Base-by-base conservation (phyloP, 208 protist genomes). In the Acanthamoeba royreba region DNA sequence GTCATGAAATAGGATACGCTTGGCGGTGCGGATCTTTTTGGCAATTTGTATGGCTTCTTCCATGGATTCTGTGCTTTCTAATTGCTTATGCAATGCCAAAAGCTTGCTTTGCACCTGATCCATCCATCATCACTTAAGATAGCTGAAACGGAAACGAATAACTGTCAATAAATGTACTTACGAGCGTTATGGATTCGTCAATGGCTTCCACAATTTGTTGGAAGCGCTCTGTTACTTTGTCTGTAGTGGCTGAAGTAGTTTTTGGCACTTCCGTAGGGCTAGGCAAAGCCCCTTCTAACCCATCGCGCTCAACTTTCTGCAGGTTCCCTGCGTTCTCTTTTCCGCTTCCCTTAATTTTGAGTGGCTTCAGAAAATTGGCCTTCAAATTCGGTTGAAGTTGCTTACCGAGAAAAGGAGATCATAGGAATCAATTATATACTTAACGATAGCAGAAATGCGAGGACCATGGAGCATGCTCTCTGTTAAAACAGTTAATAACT, bases 1-100 rank as follows among this genome's bases (percentile, higher is more conserved):
- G 25, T 85, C 74, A 28, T 53, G 74, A 25, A 47, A 85, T 8
- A 85, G 74, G n/a, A 85, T 85, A 28, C 74, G 38, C 40, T 85
- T 85, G 35, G 74, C 74, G 1, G 74, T 85, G 74, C 74, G 74
- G 7, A 85, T 85, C 74, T 85, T 85, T 42, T 52, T 85, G 19
- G 74, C 74, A 22, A 85, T 85, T 31, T 85, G 74, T 28, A 85
- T 85, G 74, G 74, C 74, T 42, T 85, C 74, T 25, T 85, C 74
- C 74, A 85, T 85, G 40, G 74, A 85, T 7, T 85, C 42, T 15
- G 74, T 85, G 42, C 25, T 28, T 25, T 85, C 74, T 15, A 85
- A 42, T 25, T 85, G 74, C 74, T 85, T 45, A 11, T 52, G 74
- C 74, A 85, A 5, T 11, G 42, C 74, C 7, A 52, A 13, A 33